Evolutionary conservation across 2,329 filamentous ascomycete species (phyloP).

Genomic region (Knoxdaviesia proteae): DNA sequence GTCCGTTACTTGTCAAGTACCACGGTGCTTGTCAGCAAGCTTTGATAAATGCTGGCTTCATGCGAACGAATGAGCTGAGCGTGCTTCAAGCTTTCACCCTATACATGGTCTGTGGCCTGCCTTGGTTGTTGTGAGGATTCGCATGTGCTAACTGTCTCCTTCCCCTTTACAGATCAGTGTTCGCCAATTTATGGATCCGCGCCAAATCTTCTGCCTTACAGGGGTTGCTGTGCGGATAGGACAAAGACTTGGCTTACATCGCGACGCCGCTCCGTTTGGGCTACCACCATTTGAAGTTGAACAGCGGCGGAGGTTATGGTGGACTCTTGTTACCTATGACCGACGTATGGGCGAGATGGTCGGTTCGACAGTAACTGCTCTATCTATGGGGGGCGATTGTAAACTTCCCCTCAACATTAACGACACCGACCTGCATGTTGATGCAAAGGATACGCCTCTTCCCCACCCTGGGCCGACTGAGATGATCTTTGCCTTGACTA

Average conservation of each 20-base stretch:
- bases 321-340: constrained; percentile 50
- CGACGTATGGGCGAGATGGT: constrained; percentile 47
- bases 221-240: constrained; percentile 47
- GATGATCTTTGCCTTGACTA: constrained; percentile 36
- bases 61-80: constrained; percentile 42
- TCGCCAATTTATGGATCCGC: constrained; percentile 36
- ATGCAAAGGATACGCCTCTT: constrained; percentile 31
- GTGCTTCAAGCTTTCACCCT: constrained; percentile 47
- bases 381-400: constrained; percentile 32
- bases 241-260: constrained; percentile 47
- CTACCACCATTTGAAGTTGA: constrained; percentile 42
- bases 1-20: constrained; percentile 28
- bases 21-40: constrained; percentile 41
- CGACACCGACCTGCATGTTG: constrained; percentile 34
- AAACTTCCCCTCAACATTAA: constrained; percentile 39
- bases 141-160: background rate
- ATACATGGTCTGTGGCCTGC: constrained; percentile 32
- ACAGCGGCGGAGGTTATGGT: constrained; percentile 53
- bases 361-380: constrained; percentile 32
- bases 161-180: constrained; percentile 15
- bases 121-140: background rate
- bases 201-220: constrained; percentile 26
- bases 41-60: constrained; percentile 43
- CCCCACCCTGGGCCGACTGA: constrained; percentile 32
- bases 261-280: constrained; percentile 32